A percentile compares a stretch with the other conserved stretches of the same genome.
Conservation (phyloP, 2,329 filamentous ascomycete species). For the Alternaria metachromatica region DNA sequence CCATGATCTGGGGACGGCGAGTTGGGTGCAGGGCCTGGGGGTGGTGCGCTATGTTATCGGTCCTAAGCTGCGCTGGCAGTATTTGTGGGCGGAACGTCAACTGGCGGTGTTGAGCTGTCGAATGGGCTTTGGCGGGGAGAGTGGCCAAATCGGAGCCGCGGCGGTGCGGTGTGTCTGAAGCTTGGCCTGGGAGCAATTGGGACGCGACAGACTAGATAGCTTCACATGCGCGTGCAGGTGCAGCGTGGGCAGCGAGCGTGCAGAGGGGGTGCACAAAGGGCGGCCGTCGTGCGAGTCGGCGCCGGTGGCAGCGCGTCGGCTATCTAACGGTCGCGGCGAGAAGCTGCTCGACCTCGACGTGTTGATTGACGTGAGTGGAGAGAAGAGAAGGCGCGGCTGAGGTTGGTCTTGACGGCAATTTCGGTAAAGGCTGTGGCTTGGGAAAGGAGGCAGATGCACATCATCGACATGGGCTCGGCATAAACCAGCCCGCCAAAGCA, state of each 20-base stretch:
- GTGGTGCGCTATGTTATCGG: conserved; percentile 9
- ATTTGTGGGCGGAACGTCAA: conserved; percentile 10
- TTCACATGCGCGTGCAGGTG: conserved; percentile 24
- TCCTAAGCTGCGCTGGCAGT: conserved; percentile 13
- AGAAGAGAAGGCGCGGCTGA: conserved; percentile 40
- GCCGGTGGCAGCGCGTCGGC: conserved; percentile 12
- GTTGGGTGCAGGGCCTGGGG: conserved; percentile 3
- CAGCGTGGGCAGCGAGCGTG: conserved; percentile 2
- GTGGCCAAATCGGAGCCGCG: conserved; percentile 2
- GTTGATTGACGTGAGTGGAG: conserved; percentile 38
- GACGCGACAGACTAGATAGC: background rate
- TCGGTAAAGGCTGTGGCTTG: conserved; percentile 21
- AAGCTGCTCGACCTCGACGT: conserved; percentile 22
- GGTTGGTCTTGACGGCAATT: conserved; percentile 20
- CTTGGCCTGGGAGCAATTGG: background rate
- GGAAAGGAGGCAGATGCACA: conserved; percentile 27
- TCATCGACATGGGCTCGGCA: conserved; percentile 21
- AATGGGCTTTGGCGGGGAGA: conserved; percentile 26
- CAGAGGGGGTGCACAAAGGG: background rate
- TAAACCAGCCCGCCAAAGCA: conserved; percentile 18
- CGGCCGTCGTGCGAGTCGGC: background rate
- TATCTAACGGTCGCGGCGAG: conserved; percentile 24
- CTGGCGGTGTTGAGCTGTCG: conserved; percentile 24
- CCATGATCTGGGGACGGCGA: conserved; percentile 36
- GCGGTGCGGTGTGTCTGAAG: conserved; percentile 11